Percentiles rank a stretch among this genome's conserved stretches.
phyloP scores from a whole-genome alignment of 805 yeast genomes.

The Kodamaea neixiangensis region DNA sequence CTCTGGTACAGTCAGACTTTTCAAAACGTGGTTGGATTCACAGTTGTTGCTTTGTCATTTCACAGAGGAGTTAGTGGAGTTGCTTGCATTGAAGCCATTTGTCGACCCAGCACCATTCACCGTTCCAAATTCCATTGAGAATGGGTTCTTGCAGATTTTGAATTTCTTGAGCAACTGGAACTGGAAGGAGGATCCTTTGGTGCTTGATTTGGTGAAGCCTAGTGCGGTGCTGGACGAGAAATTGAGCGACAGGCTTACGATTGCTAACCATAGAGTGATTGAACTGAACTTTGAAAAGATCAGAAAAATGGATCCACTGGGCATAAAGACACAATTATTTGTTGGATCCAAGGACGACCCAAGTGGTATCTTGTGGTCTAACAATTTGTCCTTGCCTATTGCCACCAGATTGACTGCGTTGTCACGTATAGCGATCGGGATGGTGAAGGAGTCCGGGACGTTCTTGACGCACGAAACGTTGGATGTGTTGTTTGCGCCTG shows the following conservation, averaged over 20 bases:
- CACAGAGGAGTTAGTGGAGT: conserved; percentile 76
- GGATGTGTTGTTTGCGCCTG: conserved; percentile 72
- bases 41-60: conserved; percentile 75
- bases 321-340: conserved; percentile 75
- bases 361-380: conserved; percentile 85
- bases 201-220: conserved; percentile 69
- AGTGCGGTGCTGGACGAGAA: conserved; percentile 35
- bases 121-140: conserved; percentile 73
- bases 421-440: conserved; percentile 68
- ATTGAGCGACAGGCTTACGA: conserved; percentile 61
- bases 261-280: conserved; percentile 61
- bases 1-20: conserved; percentile 78
- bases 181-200: conserved; percentile 87
- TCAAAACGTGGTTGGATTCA: conserved; percentile 87
- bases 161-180: conserved; percentile 82
- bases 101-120: conserved; percentile 86
- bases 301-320: conserved; percentile 79
- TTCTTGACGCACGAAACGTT: conserved; percentile 35
- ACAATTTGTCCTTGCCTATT: conserved; percentile 63
- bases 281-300: conserved; percentile 64
- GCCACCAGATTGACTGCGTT: conserved; percentile 87
- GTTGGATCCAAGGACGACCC: conserved; percentile 82
- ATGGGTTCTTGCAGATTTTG: conserved; percentile 78
- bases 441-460: conserved; percentile 49
- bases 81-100: conserved; percentile 80